A percentile compares a stretch with the other conserved stretches of the same genome.
These are phyloP conservation scores for Rhododendron vialii DNA, from an alignment of 148 eudicot species.

Conservation along the genomic window DNA sequence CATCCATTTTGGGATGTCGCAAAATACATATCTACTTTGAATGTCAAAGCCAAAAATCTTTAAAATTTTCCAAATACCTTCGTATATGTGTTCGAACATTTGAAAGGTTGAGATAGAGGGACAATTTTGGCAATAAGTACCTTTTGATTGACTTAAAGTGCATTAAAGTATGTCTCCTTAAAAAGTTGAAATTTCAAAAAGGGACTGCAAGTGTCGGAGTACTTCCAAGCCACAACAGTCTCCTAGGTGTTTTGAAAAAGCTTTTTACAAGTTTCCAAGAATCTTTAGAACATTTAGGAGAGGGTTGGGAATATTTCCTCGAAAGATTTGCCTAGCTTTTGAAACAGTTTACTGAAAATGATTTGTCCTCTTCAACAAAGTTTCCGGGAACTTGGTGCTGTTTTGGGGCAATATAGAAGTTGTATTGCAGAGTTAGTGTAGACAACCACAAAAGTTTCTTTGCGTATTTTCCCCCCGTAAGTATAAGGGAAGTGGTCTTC, in stretches of 20 bases:
- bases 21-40: too few species aligned
- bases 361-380: background rate
- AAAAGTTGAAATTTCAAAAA: background rate
- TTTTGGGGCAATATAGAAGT: constrained; percentile 1
- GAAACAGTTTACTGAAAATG: background rate
- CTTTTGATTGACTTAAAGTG: background rate
- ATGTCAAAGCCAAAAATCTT: background rate
- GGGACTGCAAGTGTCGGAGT: background rate
- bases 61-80: background rate
- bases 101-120: background rate
- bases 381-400: background rate
- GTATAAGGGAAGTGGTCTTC: background rate
- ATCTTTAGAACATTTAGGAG: background rate
- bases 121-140: background rate
- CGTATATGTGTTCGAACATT: background rate
- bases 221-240: background rate
- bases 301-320: background rate
- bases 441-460: background rate
- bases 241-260: background rate
- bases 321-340: background rate
- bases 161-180: background rate
- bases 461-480: background rate
- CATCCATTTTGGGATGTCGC: too few species aligned
- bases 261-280: background rate
- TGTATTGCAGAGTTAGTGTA: background rate